Evolutionary conservation across 805 yeast species (phyloP).

Genomic region (Torulaspora delbrueckii): DNA sequence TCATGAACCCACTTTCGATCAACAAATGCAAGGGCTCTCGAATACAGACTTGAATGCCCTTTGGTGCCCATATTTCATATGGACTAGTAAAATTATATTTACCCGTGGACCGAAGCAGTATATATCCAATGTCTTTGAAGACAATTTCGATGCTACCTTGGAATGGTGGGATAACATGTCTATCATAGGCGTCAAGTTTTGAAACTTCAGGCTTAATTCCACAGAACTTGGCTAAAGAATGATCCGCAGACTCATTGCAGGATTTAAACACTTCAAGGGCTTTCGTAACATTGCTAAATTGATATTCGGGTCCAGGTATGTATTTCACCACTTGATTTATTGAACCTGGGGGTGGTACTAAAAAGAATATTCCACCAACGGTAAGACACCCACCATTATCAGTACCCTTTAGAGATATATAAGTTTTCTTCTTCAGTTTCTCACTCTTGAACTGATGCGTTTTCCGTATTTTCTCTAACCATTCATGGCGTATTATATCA

Average conservation of each 20-base stretch:
- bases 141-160: constrained; percentile 62
- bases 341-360: constrained; percentile 49
- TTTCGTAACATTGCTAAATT: constrained; percentile 33
- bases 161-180: constrained; percentile 66
- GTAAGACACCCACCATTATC: constrained; percentile 42
- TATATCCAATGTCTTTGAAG: constrained; percentile 57
- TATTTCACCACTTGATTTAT: constrained; percentile 46
- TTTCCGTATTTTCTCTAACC: constrained; percentile 31
- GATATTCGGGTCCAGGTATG: constrained; percentile 39
- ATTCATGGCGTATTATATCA: constrained; percentile 26
- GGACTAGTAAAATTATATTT: constrained; percentile 32
- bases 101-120: constrained; percentile 60
- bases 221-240: constrained; percentile 33
- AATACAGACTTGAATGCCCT: constrained; percentile 48
- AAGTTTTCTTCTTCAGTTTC: constrained; percentile 30
- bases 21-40: constrained; percentile 45
- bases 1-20: constrained; percentile 27
- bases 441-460: constrained; percentile 32
- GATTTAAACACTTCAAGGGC: constrained; percentile 31
- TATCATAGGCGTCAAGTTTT: constrained; percentile 29
- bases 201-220: constrained; percentile 18
- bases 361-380: constrained; percentile 57
- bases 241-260: constrained; percentile 18
- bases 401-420: constrained; percentile 38
- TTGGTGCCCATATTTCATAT: constrained; percentile 51